A percentile compares a stretch with the other conserved stretches of the same genome.
Conservation (phyloP, 2,329 filamentous ascomycete species). For the Epichloe gansuensis region DNA sequence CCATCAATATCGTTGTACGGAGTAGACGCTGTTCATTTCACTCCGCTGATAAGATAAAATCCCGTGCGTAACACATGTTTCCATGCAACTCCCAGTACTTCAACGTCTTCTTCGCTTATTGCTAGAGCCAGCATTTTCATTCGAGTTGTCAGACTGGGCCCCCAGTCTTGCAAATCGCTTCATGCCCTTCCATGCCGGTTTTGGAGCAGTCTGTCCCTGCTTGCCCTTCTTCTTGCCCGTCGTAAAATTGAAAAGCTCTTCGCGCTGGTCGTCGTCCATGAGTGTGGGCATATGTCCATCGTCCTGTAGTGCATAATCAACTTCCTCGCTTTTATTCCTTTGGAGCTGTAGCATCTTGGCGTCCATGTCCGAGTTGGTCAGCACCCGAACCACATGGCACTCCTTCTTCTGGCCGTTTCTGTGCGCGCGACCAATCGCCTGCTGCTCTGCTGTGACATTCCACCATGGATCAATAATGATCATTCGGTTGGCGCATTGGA, state of each 20-base stretch:
- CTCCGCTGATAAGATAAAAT: too few relatives aligned
- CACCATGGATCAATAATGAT: conserved; percentile 47
- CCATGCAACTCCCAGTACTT: too few relatives aligned
- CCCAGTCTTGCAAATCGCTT: neutral
- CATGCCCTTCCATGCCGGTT: neutral
- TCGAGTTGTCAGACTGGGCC: too few relatives aligned
- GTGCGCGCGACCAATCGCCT: conserved; percentile 47
- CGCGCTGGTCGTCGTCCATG: neutral
- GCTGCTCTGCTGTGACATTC: conserved; percentile 48
- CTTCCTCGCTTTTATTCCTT: conserved; percentile 34
- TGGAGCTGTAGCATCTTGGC: conserved; percentile 43
- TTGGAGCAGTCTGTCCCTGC: neutral
- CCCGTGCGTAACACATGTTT: too few relatives aligned
- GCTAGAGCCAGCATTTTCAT: too few relatives aligned
- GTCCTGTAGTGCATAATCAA: conserved; percentile 23
- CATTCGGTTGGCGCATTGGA: conserved; percentile 34
- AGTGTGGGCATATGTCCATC: conserved; percentile 7
- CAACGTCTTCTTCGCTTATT: too few relatives aligned
- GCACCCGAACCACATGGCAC: conserved; percentile 45
- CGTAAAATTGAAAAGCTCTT: neutral
- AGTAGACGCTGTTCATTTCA: too few relatives aligned
- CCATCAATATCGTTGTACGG: too few relatives aligned
- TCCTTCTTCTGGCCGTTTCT: conserved; percentile 51
- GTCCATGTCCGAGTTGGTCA: conserved; percentile 45
- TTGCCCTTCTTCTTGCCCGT: neutral